A percentile compares a stretch with the other conserved stretches of the same genome.
Conservation (phyloP, 2,329 filamentous ascomycete genomes). For the Aspergillus aculeatus region DNA sequence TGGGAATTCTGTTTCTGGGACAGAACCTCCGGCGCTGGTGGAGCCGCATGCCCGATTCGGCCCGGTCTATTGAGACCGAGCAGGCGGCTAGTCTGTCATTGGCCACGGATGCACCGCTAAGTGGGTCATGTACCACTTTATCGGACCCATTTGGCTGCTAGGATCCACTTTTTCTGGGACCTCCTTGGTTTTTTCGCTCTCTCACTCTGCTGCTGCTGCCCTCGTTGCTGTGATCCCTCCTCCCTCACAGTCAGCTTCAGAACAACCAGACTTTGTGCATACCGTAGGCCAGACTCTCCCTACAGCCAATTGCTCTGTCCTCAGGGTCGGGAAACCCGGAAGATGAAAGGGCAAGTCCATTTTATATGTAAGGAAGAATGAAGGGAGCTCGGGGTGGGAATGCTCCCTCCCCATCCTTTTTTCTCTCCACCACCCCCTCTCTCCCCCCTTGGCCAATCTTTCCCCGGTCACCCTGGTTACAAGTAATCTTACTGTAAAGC, state of each 20-base stretch:
- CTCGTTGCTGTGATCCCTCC: neutral
- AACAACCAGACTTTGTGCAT: neutral
- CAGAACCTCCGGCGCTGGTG: slow-evolving; percentile 19
- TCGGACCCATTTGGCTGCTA: slow-evolving; percentile 19
- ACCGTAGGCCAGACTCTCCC: neutral
- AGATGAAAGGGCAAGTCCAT: neutral
- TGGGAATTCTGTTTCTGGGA: slow-evolving; percentile 3
- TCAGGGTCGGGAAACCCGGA: neutral
- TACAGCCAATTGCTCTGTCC: neutral
- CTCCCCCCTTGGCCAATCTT: neutral
- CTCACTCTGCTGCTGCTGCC: slow-evolving; percentile 2
- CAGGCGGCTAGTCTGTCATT: slow-evolving; percentile 14
- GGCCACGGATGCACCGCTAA: slow-evolving; percentile 1
- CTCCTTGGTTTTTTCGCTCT: slow-evolving; percentile 9
- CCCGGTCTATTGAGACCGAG: slow-evolving; percentile 25
- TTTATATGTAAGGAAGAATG: slow-evolving; percentile 10
- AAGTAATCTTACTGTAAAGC: neutral
- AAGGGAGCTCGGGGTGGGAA: slow-evolving; percentile 10
- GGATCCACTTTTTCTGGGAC: slow-evolving; percentile 11
- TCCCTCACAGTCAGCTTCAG: neutral
- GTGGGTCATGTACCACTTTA: slow-evolving; percentile 19
- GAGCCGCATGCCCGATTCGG: slow-evolving; percentile 29
- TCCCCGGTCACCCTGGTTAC: neutral
- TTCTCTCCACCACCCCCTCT: neutral
- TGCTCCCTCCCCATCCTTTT: slow-evolving; percentile 2